These are phyloP conservation scores for Saprolegnia diclina DNA, from an alignment of 352 stramenopile species.

Conservation along the genomic window DNA sequence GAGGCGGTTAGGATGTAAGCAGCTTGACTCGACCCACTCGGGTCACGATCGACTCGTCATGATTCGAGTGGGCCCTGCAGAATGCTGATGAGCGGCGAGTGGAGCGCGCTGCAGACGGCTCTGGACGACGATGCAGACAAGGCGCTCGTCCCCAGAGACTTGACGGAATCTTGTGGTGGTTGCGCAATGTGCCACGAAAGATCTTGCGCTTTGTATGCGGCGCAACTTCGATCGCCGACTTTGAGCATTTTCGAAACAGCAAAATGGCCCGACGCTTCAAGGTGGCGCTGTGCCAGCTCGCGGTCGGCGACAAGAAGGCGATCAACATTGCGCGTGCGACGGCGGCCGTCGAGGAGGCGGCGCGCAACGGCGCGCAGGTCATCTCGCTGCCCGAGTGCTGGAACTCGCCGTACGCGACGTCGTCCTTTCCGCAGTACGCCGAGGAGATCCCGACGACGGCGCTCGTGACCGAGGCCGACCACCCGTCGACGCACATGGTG, in stretches of 20 bases:
- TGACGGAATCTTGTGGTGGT: no score
- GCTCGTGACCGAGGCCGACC: conserved; percentile 47
- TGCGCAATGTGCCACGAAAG: no score
- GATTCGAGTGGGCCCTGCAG: no score
- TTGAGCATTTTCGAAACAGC: not conserved
- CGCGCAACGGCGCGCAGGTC: conserved; percentile 73
- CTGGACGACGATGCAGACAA: no score
- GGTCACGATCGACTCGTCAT: no score
- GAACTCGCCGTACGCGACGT: conserved; percentile 97
- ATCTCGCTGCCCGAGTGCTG: conserved; percentile 93
- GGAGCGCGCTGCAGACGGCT: no score
- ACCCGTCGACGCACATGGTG: conserved; percentile 85
- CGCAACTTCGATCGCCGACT: not conserved
- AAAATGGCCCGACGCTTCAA: conserved; percentile 56
- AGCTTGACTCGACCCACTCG: no score
- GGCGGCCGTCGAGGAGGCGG: conserved; percentile 57
- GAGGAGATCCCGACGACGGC: conserved; percentile 89
- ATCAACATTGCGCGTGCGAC: conserved; percentile 78
- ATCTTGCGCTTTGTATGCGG: conserved; percentile 2
- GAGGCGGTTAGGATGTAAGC: no score
- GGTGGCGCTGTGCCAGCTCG: conserved; percentile 95
- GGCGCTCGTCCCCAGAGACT: no score
- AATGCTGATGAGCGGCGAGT: no score
- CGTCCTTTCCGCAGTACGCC: conserved; percentile 96
- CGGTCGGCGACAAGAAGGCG: conserved; percentile 81